Conservation (phyloP, 2,329 filamentous ascomycete genomes). For the Nigrospora sphaerica region DNA sequence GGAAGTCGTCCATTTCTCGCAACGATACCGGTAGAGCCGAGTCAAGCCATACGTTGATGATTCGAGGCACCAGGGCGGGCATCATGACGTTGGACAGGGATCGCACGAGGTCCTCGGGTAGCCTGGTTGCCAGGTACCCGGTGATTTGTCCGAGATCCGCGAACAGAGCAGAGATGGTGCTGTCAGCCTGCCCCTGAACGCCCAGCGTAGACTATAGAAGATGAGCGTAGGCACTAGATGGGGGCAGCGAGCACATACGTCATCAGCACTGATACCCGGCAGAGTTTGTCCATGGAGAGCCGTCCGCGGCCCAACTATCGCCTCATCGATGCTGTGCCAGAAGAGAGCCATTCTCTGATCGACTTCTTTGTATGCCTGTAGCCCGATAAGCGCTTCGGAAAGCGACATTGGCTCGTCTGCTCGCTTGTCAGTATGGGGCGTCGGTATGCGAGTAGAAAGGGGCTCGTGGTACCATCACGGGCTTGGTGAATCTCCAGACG, state of each 20-base stretch:
- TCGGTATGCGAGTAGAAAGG: neutral
- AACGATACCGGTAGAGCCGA: slow-evolving; percentile 70
- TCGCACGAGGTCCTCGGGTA: slow-evolving; percentile 48
- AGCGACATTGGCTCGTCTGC: slow-evolving; percentile 46
- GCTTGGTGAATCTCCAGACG: slow-evolving; percentile 49
- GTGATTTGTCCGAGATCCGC: slow-evolving; percentile 45
- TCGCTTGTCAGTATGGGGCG: neutral
- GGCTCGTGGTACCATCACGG: slow-evolving; percentile 34
- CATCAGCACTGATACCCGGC: slow-evolving; percentile 32
- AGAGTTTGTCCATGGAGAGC: slow-evolving; percentile 25
- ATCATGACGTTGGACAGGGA: slow-evolving; percentile 65
- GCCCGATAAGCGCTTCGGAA: slow-evolving; percentile 44
- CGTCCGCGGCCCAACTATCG: slow-evolving; percentile 55
- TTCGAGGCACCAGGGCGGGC: slow-evolving; percentile 56
- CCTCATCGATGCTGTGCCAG: slow-evolving; percentile 55
- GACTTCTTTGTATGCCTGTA: slow-evolving; percentile 54
- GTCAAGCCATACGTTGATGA: slow-evolving; percentile 71
- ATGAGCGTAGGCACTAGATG: slow-evolving; percentile 7
- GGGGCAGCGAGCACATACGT: slow-evolving; percentile 22
- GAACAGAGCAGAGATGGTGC: slow-evolving; percentile 43
- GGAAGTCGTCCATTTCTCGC: slow-evolving; percentile 63
- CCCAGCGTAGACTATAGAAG: slow-evolving; percentile 32
- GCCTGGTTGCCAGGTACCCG: slow-evolving; percentile 40
- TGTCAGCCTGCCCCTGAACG: slow-evolving; percentile 34
- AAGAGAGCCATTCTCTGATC: slow-evolving; percentile 53